These are phyloP conservation scores for Rhizophora mangle DNA, from an alignment of 345 rosid species.

Conservation along the genomic window DNA sequence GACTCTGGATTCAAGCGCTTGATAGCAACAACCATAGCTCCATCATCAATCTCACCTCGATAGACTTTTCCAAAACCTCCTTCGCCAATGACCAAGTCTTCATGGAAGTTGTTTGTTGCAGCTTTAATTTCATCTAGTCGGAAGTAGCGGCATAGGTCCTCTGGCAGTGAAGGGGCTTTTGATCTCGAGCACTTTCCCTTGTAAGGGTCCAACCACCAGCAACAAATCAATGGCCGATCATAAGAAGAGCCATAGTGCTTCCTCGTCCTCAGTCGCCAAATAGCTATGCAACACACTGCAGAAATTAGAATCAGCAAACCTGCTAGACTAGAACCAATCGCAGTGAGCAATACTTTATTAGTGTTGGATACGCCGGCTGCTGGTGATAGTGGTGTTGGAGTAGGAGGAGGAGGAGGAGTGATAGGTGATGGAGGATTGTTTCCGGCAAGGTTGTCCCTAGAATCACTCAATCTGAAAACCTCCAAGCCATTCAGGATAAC, in stretches of 20 bases:
- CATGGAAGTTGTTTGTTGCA: constrained; percentile 5
- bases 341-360: neutral
- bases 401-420: neutral
- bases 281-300: neutral
- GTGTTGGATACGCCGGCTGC: neutral
- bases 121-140: neutral
- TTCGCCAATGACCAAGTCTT: neutral
- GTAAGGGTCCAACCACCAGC: neutral
- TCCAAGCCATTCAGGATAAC: constrained; percentile 12
- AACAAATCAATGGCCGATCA: neutral
- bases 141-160: constrained; percentile 11
- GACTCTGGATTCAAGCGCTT: constrained; percentile 2
- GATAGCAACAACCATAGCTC: neutral
- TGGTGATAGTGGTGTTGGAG: neutral
- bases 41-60: neutral
- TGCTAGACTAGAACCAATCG: neutral
- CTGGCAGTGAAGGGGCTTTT: neutral
- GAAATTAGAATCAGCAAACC: constrained; percentile 1
- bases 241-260: neutral
- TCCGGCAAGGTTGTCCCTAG: constrained; percentile 1
- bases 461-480: constrained; percentile 10
- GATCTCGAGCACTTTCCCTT: neutral
- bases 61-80: constrained; percentile 2
- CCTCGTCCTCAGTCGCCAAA: neutral
- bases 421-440: neutral